Conservation (phyloP, 2,329 filamentous ascomycete genomes). For the Botryotinia globosa region DNA sequence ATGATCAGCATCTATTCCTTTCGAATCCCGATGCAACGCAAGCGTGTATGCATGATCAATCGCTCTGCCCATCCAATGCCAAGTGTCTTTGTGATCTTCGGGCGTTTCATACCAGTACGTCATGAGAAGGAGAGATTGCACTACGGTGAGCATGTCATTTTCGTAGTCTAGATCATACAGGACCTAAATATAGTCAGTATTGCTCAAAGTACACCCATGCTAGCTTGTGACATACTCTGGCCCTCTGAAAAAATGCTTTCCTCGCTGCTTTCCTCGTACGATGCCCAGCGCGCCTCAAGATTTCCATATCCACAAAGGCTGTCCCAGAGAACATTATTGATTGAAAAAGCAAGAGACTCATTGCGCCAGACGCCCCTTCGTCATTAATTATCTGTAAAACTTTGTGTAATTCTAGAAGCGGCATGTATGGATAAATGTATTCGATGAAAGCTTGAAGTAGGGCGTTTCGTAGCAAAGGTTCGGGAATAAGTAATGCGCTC, state of each 20-base stretch:
- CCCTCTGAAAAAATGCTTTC: constrained; percentile 85
- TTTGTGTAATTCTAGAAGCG: constrained; percentile 68
- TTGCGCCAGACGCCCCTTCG: constrained; percentile 67
- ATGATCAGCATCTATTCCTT: constrained; percentile 72
- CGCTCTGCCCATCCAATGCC: constrained; percentile 98
- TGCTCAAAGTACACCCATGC: constrained; percentile 14
- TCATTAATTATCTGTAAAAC: constrained; percentile 58
- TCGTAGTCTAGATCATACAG: constrained; percentile 97
- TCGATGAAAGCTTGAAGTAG: constrained; percentile 80
- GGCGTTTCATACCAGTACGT: constrained; percentile 98
- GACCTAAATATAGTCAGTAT: constrained; percentile 49
- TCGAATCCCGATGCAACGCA: constrained; percentile 83
- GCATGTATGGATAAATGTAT: constrained; percentile 93
- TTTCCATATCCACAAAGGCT: constrained; percentile 79
- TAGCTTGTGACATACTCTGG: constrained; percentile 60
- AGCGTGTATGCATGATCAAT: constrained; percentile 92
- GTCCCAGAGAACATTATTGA: constrained; percentile 92
- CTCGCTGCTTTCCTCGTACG: constrained; percentile 74
- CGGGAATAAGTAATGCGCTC: constrained; percentile 77
- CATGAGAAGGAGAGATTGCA: constrained; percentile 86
- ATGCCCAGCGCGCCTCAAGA: constrained; percentile 75
- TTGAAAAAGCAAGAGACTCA: constrained; percentile 87
- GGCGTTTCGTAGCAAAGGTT: constrained; percentile 68
- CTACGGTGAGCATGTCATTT: constrained; percentile 79
- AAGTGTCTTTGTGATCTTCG: constrained; percentile 95